These are phyloP conservation scores for Lichtheimia ramosa DNA, from an alignment of 371 early-diverging fungal species.

Conservation along the genomic window DNA sequence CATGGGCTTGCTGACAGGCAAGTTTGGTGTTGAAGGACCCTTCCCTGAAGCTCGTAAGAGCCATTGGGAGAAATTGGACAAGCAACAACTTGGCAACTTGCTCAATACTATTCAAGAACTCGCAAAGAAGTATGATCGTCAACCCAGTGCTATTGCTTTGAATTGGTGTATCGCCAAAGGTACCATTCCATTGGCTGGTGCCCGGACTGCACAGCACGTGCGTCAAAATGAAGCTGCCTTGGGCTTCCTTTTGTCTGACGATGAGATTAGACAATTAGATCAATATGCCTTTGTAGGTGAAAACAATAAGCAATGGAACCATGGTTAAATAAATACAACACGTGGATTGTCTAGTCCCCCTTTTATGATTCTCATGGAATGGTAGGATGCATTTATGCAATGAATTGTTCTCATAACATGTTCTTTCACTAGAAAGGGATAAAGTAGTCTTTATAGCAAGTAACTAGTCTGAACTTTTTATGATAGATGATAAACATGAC, in stretches of 20 bases:
- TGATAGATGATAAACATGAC: too few relatives aligned
- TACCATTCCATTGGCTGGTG: constrained; percentile 58
- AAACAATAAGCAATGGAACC: constrained; percentile 42
- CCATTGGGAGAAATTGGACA: constrained; percentile 24
- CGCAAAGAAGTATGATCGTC: constrained; percentile 25
- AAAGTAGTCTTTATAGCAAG: too few relatives aligned
- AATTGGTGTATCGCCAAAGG: constrained; percentile 53
- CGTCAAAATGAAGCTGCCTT: constrained; percentile 48
- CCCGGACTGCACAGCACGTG: constrained; percentile 51
- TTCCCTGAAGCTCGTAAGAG: constrained; percentile 26
- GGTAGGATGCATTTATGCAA: too few relatives aligned
- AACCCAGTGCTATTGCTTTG: constrained; percentile 41
- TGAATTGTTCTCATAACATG: too few relatives aligned
- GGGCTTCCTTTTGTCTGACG: constrained; percentile 49
- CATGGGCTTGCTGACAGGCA: constrained; percentile 55
- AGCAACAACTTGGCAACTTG: constrained; percentile 22
- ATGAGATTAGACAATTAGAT: constrained; percentile 50
- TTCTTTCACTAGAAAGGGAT: too few relatives aligned
- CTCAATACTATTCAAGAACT: constrained; percentile 25
- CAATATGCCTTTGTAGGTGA: constrained; percentile 41
- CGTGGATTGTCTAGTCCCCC: not conserved
- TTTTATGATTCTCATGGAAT: not conserved
- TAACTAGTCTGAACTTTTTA: too few relatives aligned
- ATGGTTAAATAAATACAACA: constrained; percentile 34
- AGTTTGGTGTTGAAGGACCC: constrained; percentile 47